These are phyloP conservation scores for Roridomyces roridus DNA, from an alignment of 768 basidiomycete genomes.

Conservation along the genomic window DNA sequence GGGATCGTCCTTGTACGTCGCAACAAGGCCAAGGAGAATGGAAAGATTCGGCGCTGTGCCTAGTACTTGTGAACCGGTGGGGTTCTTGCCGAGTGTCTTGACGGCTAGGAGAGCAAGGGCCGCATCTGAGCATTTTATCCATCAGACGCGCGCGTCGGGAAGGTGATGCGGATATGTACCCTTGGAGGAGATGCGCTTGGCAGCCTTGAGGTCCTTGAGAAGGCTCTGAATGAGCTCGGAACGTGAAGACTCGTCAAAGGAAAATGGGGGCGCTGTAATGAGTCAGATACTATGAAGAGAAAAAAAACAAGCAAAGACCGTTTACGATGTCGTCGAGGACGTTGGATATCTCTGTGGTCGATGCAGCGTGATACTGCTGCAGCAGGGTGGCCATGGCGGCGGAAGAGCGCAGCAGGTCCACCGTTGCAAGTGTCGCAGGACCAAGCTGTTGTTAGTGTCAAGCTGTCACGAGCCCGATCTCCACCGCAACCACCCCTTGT, in stretches of 20 bases:
- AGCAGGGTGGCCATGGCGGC: slow-evolving; percentile 16
- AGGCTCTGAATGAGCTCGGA: slow-evolving; percentile 62
- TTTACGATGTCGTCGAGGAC: slow-evolving; percentile 13
- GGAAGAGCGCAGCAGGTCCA: no score
- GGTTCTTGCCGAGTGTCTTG: slow-evolving; percentile 77
- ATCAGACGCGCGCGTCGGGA: slow-evolving; percentile 5
- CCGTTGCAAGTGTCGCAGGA: no score
- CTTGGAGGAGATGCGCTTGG: slow-evolving; percentile 58
- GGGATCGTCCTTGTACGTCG: slow-evolving; percentile 58
- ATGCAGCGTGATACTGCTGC: slow-evolving; percentile 17
- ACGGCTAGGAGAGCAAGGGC: slow-evolving; percentile 70
- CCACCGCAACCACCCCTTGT: no score
- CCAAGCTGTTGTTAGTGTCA: no score
- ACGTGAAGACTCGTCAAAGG: slow-evolving; percentile 55
- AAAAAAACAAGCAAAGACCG: neutral
- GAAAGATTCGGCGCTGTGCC: slow-evolving; percentile 61
- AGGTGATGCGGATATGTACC: slow-evolving; percentile 39
- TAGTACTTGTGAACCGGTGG: slow-evolving; percentile 68
- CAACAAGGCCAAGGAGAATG: slow-evolving; percentile 57
- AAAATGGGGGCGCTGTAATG: slow-evolving; percentile 50
- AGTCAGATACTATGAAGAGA: neutral
- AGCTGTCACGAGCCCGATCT: no score
- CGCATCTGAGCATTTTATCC: slow-evolving; percentile 55
- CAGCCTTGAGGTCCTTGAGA: slow-evolving; percentile 61
- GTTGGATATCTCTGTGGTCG: neutral